Evolutionary conservation across 148 eudicot species (phyloP).

Genomic region (Linanthus parryae): DNA sequence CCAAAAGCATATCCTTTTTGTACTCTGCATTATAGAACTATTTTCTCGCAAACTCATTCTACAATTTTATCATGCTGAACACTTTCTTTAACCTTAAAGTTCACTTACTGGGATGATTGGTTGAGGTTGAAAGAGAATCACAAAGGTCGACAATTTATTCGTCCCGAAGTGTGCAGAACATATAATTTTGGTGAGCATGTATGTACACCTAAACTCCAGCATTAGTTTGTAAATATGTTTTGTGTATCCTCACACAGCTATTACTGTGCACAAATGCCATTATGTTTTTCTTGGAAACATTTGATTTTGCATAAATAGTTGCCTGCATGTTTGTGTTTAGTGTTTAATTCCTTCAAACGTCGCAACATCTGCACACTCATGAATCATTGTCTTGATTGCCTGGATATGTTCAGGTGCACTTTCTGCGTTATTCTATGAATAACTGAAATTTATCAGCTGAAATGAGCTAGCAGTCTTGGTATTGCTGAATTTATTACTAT

Average conservation of each 20-base stretch:
- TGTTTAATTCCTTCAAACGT: too few relatives aligned
- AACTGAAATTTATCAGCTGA: too few relatives aligned
- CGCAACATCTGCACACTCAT: too few relatives aligned
- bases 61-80: slow-evolving; percentile 5
- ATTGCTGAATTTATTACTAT: too few relatives aligned
- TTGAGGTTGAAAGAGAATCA: slow-evolving; percentile 92
- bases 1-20: slow-evolving; percentile 99
- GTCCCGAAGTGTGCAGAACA: slow-evolving; percentile 98
- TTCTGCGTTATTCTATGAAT: too few relatives aligned
- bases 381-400: too few relatives aligned
- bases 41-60: neutral
- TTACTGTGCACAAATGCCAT: too few relatives aligned
- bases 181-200: slow-evolving; percentile 99
- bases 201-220: slow-evolving; percentile 22
- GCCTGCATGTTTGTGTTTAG: too few relatives aligned
- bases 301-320: neutral
- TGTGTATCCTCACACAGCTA: neutral
- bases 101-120: slow-evolving; percentile 99
- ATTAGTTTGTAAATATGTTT: neutral
- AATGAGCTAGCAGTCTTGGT: too few relatives aligned
- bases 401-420: too few relatives aligned
- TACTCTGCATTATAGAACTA: slow-evolving; percentile 9
- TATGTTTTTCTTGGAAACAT: too few relatives aligned
- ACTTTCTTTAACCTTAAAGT: slow-evolving; percentile 49
- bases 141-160: slow-evolving; percentile 84